Base-by-base conservation (phyloP, 2,329 filamentous ascomycete genomes). In the Colletotrichum cuscutae region DNA sequence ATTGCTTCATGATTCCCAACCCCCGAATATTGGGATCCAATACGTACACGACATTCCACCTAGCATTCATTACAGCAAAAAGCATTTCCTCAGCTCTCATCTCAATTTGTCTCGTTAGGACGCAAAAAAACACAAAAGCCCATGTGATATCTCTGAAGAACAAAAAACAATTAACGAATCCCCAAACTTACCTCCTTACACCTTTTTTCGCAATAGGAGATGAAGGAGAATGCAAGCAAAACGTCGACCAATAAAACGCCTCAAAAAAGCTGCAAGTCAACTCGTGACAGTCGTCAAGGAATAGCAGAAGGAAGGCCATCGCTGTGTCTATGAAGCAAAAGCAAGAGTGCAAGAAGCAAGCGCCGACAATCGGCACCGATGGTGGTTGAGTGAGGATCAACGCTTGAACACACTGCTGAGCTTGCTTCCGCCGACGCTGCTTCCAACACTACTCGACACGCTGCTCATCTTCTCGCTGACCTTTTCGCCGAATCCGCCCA, bases 391-490 rank as follows among this genome's bases (percentile, higher is more conserved):
- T 22, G 3, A 3, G 22, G 4, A 42, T 73, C 66, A 71, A 5
- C 71, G 71, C 26, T 61, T 42, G 37, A 73, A 73, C 6, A 62
- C 56, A 56, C 68, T 71, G 56, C 71, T 61, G 13, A 73, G 67
- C 26, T 57, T 32, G 49, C 71, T 73, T 5, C 66, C 71, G 13
- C 72, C 74, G 58, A 72, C 68, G 28, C 71, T 71, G 61, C 80
- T 80, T 71, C 80, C 80, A 53, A 86, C 78, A 63, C 82, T 87
- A 75, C 83, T 87, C 28, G 82, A 84, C 19, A 89, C 82, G 58
- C 84, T 88, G 77, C 85, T 89, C 76, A 88, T 81, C 42, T 84
- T 87, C 58, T 86, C 85, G 74, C 81, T 86, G 66, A 88, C 78
- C 71, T 82, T 82, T 5, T 84, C 84, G 15, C 87, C 85, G 64